Percentiles rank a stretch among this genome's conserved stretches.
phyloP scores from a whole-genome alignment of 2,329 filamentous ascomycete species.

The Clonostachys byssicola region DNA sequence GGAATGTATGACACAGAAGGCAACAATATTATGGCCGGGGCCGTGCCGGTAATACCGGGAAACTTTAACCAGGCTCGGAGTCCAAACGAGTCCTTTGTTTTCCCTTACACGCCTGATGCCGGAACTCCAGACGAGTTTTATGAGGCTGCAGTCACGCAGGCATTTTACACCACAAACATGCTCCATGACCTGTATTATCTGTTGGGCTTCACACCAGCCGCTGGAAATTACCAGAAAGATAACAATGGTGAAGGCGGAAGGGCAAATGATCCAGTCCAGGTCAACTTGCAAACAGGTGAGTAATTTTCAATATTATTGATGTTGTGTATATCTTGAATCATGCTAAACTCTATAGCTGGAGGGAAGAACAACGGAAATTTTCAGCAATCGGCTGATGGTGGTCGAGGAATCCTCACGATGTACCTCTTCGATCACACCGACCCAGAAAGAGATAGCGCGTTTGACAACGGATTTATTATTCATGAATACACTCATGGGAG shows the following conservation, averaged over 20 bases:
- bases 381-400: conserved; percentile 46
- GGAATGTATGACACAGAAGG: background rate
- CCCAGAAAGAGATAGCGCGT: conserved; percentile 46
- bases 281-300: conserved; percentile 46
- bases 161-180: conserved; percentile 57
- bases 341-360: conserved; percentile 8
- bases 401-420: conserved; percentile 52
- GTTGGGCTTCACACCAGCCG: conserved; percentile 52
- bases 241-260: conserved; percentile 50
- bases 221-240: conserved; percentile 56
- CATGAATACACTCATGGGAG: conserved; percentile 53
- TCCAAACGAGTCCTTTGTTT: too few species aligned
- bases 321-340: too few species aligned
- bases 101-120: conserved; percentile 17
- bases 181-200: conserved; percentile 56
- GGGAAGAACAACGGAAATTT: conserved; percentile 56
- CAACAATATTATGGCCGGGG: background rate
- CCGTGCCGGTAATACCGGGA: background rate
- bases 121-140: conserved; percentile 32
- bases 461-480: conserved; percentile 56
- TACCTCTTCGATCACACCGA: conserved; percentile 47
- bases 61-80: too few species aligned
- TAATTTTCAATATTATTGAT: conserved; percentile 22
- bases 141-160: conserved; percentile 52
- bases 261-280: conserved; percentile 47